Conservation (phyloP, 1,139 yeast species). For the Pneumocystis oryctolagi region DNA sequence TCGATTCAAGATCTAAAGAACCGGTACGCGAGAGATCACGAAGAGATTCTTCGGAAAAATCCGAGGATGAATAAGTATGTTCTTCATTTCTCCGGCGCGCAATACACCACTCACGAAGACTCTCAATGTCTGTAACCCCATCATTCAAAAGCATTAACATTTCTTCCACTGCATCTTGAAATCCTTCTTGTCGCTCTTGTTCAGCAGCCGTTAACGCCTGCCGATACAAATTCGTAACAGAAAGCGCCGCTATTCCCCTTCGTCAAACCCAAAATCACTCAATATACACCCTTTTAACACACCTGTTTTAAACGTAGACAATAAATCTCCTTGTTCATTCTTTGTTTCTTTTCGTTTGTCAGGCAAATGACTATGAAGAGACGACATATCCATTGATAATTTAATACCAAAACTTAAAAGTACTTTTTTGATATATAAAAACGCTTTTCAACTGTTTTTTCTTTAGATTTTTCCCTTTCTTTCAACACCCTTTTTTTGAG, state of each 20-base stretch:
- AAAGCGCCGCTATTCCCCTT: slow-evolving; percentile 11
- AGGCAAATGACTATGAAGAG: background rate
- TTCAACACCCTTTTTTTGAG: background rate
- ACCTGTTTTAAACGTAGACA: background rate
- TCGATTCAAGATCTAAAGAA: background rate
- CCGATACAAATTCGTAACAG: slow-evolving; percentile 9
- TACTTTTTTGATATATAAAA: background rate
- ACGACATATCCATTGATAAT: background rate
- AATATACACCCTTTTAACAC: background rate
- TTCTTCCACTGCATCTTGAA: slow-evolving; percentile 16
- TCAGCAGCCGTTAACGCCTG: slow-evolving; percentile 4
- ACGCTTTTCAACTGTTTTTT: background rate
- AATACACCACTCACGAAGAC: background rate
- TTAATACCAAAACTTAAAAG: background rate
- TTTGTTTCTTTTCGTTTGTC: background rate
- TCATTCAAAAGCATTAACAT: background rate
- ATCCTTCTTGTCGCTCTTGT: slow-evolving; percentile 9
- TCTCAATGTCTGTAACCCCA: background rate
- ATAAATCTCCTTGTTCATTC: background rate
- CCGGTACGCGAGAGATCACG: background rate
- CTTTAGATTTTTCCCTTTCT: background rate
- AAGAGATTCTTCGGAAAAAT: background rate
- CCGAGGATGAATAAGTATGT: background rate
- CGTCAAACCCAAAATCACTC: slow-evolving; percentile 6
- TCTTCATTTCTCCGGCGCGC: background rate